Evolutionary conservation across 1,139 yeast species (phyloP), one percentile per base, ranked within the genome.

Genomic region (Geotrichum klebahnii): DNA sequence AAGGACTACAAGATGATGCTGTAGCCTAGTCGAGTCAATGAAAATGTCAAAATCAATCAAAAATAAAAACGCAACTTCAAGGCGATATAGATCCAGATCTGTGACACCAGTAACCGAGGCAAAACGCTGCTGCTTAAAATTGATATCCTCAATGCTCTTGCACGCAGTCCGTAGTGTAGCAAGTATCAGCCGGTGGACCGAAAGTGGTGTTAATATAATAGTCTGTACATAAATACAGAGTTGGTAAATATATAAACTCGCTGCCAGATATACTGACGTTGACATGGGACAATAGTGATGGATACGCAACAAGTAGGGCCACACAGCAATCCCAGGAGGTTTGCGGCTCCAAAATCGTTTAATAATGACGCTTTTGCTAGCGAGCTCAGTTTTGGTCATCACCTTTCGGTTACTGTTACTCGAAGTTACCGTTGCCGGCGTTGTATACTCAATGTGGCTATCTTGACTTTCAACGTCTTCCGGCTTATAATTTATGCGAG

Each of bases 41-140:
- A 59, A 60, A 39, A 71, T 57, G 45, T 69, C 67, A 52, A 69
- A 66, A 58, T 72, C 67, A 48, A 63, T 37, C 29, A 75, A 56
- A 46, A 71, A 70, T 46, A 79, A 57, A 23, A 78, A 59, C 0
- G 79, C 71, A 5, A 77, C 67, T 57, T 79, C 84, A 42, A 79
- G 60, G 33, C 70, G 65, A 31, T 71, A 68, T 31, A 79, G 62
- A 44, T 78, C 79, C 14, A 61, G 59, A 23, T 68, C 64, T 5
- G 74, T 64, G 4, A 79, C 67, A 2, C 83, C 83, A 12, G 78
- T 78, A 3, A 78, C 79, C 49, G 74, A 74, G 24, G 81, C 77
- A 53, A 74, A 75, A 51, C 78, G 72, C 40, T 66, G 66, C 59
- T 77, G 81, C 3, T 75, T 71, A 57, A 77, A 78, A 43, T 71